phyloP scores from a whole-genome alignment of 2,329 filamentous ascomycete genomes.

The Trichoderma breve region DNA sequence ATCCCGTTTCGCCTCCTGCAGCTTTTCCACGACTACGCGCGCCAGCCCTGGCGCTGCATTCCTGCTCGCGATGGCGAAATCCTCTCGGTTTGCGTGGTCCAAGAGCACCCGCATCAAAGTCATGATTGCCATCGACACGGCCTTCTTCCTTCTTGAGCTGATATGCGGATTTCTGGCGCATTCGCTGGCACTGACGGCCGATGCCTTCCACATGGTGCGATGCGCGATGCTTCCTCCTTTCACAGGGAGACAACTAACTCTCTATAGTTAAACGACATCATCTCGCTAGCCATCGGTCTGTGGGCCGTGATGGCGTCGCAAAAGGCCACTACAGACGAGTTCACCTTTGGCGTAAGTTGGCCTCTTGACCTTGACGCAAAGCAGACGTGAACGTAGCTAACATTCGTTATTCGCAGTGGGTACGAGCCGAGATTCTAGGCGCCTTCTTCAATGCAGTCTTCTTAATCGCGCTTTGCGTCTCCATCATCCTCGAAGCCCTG shows the following conservation, averaged over 20 bases:
- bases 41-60: constrained; percentile 13
- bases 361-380: not conserved
- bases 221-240: not conserved
- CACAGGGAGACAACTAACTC: not conserved
- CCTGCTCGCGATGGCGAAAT: constrained; percentile 30
- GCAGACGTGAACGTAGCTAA: constrained; percentile 24
- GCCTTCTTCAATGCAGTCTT: constrained; percentile 98
- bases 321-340: constrained; percentile 81
- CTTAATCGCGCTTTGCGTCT: constrained; percentile 90
- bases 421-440: constrained; percentile 93
- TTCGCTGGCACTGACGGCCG: constrained; percentile 89
- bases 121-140: constrained; percentile 84
- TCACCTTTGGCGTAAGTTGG: constrained; percentile 81
- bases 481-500: constrained; percentile 92
- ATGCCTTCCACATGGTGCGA: constrained; percentile 95
- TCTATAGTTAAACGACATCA: constrained; percentile 85
- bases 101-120: constrained; percentile 91
- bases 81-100: constrained; percentile 72
- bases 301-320: constrained; percentile 93
- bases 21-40: constrained; percentile 2
- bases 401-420: constrained; percentile 61
- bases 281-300: constrained; percentile 85
- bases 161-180: constrained; percentile 81
- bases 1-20: not conserved
- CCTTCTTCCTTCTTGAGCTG: constrained; percentile 89